These are phyloP conservation scores for Psilocybe tampanensis DNA, from an alignment of 768 basidiomycete genomes.

Conservation along the genomic window DNA sequence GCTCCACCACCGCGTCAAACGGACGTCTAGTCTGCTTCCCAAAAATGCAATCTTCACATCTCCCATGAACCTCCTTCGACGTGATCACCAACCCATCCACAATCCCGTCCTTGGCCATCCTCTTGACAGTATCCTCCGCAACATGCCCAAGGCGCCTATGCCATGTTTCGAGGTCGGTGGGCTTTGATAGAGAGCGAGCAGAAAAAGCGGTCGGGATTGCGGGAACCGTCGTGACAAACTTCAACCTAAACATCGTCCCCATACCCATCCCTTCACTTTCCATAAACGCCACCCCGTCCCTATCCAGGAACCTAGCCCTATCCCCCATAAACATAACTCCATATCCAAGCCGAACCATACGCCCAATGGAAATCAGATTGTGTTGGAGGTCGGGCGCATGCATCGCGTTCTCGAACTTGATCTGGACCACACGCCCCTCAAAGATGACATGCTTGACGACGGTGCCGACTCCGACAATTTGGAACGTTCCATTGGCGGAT, in stretches of 20 bases:
- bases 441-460: slow-evolving; percentile 8
- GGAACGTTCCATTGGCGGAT: slow-evolving; percentile 15
- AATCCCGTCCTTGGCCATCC: slow-evolving; percentile 11
- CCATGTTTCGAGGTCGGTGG: slow-evolving; percentile 23
- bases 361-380: slow-evolving; percentile 25
- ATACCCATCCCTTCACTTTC: background rate
- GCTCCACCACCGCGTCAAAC: slow-evolving; percentile 20
- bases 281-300: background rate
- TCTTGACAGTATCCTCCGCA: slow-evolving; percentile 6
- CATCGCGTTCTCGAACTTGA: slow-evolving; percentile 23
- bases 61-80: background rate
- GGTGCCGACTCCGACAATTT: slow-evolving; percentile 20
- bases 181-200: slow-evolving; percentile 5
- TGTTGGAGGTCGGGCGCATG: slow-evolving; percentile 26
- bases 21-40: slow-evolving; percentile 22
- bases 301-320: background rate
- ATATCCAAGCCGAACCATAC: slow-evolving; percentile 13
- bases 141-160: slow-evolving; percentile 30
- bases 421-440: slow-evolving; percentile 7
- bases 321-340: slow-evolving; percentile 14
- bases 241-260: background rate
- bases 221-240: background rate
- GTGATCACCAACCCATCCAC: slow-evolving; percentile 26
- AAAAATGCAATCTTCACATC: slow-evolving; percentile 30
- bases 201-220: slow-evolving; percentile 2